A percentile compares a stretch with the other conserved stretches of the same genome.
phyloP scores from a whole-genome alignment of 1,284 basidiomycete species.

The Cutaneotrichosporon mucoides region DNA sequence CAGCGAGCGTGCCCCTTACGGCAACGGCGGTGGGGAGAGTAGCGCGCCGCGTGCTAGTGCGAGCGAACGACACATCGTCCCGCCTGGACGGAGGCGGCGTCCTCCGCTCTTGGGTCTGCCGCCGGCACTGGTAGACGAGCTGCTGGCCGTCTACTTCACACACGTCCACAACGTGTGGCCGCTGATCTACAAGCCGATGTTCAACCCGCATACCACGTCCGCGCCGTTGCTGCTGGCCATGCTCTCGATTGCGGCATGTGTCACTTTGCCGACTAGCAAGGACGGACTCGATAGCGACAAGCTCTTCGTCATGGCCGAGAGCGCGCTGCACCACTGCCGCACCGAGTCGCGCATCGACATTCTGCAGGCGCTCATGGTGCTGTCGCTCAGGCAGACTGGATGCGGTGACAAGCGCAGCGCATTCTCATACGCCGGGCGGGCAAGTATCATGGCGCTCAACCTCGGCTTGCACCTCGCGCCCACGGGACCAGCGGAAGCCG shows the following conservation, averaged over 20 bases:
- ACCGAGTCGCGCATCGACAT: slow-evolving; percentile 36
- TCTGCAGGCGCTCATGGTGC: slow-evolving; percentile 46
- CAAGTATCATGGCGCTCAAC: slow-evolving; percentile 49
- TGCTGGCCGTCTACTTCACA: slow-evolving; percentile 41
- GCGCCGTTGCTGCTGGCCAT: slow-evolving; percentile 39
- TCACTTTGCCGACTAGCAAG: slow-evolving; percentile 53
- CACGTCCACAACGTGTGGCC: slow-evolving; percentile 48
- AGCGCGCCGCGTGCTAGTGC: background rate
- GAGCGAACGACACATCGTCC: background rate
- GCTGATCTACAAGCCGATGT: slow-evolving; percentile 44
- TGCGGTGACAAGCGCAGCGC: slow-evolving; percentile 49
- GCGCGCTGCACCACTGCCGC: slow-evolving; percentile 27
- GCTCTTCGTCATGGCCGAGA: slow-evolving; percentile 49
- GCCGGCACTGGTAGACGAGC: slow-evolving; percentile 28
- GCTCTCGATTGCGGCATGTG: slow-evolving; percentile 39
- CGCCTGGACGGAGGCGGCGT: slow-evolving; percentile 8
- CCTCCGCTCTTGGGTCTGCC: slow-evolving; percentile 26
- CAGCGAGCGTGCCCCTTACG: background rate
- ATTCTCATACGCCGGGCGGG: slow-evolving; percentile 46
- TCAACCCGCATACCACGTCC: slow-evolving; percentile 34
- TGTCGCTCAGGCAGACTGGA: slow-evolving; percentile 50
- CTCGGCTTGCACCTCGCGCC: slow-evolving; percentile 48
- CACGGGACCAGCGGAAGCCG: slow-evolving; percentile 24
- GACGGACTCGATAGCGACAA: slow-evolving; percentile 63
- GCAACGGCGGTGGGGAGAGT: background rate